Evolutionary conservation across 1,139 yeast species (phyloP), one percentile per base, ranked within the genome.

Genomic region (Kodamaea alishanica): DNA sequence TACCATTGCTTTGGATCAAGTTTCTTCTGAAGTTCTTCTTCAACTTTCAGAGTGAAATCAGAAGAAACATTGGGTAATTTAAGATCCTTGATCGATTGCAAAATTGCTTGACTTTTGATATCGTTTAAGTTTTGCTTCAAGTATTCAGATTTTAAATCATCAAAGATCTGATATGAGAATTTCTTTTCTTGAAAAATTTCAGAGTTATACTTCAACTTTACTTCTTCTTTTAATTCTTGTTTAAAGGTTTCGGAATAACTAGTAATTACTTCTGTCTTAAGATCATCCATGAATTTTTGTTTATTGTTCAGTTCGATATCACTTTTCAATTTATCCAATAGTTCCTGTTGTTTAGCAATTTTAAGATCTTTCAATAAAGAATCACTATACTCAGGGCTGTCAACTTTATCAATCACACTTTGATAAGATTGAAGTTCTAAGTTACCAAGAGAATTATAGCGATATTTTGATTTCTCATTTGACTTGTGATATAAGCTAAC

Each of bases 131-230:
- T 47, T 6, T 44, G 37, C 28, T 42, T 41, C 23, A 55, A 42
- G 45, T 51, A 65, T 6, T 55, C 48, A 6, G 46, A 44, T 36
- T 52, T 51, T 43, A 62, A 45, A 26, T 54, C 52, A 24, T 54
- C 54, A 41, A 58, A 52, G 11, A 61, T 37, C 6, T 46, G 43
- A 40, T 44, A 55, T 7, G 58, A 48, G 7, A 59, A 40, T 24
- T 45, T 41, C 34, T 51, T 49, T 33, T 54, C 49, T 24, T 47
- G 45, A 31, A 44, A 57, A 31, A 51, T 45, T 10, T 55, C 51
- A 30, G 45, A 28, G 23, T 68, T 59, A 44, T 50, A 52, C 33
- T 54, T 49, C 7, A 42, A 37, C 24, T 41, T 32, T 15, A 62
- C 44, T 30, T 54, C 44, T 4, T 40, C 33, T 30, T 46, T 46